Base-by-base conservation (phyloP, 495 filamentous ascomycete species). In the Penicillium samsonianum region DNA sequence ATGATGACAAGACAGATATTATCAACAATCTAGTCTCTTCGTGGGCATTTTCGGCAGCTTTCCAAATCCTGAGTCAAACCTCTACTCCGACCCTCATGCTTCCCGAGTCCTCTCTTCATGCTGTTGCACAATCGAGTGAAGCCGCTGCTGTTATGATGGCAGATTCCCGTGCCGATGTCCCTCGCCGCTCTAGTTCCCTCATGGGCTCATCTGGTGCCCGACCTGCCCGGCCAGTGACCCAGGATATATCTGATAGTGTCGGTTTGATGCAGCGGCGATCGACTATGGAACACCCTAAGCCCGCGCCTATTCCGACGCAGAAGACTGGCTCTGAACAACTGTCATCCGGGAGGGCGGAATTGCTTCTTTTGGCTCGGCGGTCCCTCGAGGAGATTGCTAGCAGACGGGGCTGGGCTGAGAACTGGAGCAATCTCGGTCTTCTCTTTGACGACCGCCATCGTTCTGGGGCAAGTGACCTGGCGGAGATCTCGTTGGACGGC, bases 1-100 rank as follows among this genome's bases (percentile, higher is more conserved):
- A 66, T 25, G 46, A 55, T 26, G 61, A 55, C 12, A 79, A 76
- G 56, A 26, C 65, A 12, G 80, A 85, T 58, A 72, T 91, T 16
- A 82, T 94, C 44, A 88, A 92, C 64, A 91, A 94, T 63, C 65
- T 97, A 5, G 86, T 96, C 9, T 86, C 86, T 5, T 91, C 91
- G 0, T 97, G 93, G 82, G 87, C 84, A 9, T 96, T 91, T 67
- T 85, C 88, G 25, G 87, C 89, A 23, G 80, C 87, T 9, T 84
- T 88, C 62, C 89, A 92, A 59, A 84, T 96, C 22, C 75, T 96
- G 6, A 80, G 83, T 8, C 89, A 91, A 64, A 96, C 90, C 0
- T 82, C 81, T 4, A 90, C 89, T 7, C 84, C 86, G 37, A 76
- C 82, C 5, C 74, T 91, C 10, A 79, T 82, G 2, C 86, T 91